Percentiles rank a stretch among this genome's conserved stretches.
Evolutionary conservation across 148 eudicot genomes (phyloP).

Genomic region (Fagopyrum homotropicum): DNA sequence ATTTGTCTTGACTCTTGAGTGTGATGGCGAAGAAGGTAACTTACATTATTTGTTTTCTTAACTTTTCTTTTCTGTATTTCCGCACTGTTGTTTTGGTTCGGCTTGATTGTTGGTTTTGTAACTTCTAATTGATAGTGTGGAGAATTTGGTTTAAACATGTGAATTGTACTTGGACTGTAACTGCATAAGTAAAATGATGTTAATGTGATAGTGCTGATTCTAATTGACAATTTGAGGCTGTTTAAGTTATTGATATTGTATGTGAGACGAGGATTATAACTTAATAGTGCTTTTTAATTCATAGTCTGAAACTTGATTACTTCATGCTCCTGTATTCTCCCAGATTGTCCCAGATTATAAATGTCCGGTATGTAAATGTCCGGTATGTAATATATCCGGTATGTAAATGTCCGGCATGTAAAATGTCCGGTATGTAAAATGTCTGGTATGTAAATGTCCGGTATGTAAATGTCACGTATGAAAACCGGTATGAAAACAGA

Average conservation of each 20-base stretch:
- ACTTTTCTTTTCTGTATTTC: not conserved
- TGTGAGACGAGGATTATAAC: not conserved
- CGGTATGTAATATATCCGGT: no score
- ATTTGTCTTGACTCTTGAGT: slow-evolving; percentile 88
- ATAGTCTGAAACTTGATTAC: not conserved
- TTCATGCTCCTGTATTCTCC: not conserved
- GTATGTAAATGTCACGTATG: no score
- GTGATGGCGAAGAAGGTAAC: slow-evolving; percentile 60
- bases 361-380: no score
- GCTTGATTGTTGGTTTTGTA: no score
- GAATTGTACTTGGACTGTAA: not conserved
- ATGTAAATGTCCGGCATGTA: no score
- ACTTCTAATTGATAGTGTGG: no score
- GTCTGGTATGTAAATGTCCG: no score
- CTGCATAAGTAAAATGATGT: not conserved
- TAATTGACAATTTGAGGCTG: not conserved
- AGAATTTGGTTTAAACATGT: not conserved
- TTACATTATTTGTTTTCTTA: not conserved
- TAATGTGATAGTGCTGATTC: not conserved
- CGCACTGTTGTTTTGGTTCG: not conserved
- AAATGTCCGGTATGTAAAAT: no score
- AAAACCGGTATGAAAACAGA: no score
- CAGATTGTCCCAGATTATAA: no score
- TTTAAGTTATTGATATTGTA: not conserved
- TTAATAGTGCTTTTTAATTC: not conserved